phyloP scores from a whole-genome alignment of 164 flowering plant genomes.

The Umbilicus rupestris region DNA sequence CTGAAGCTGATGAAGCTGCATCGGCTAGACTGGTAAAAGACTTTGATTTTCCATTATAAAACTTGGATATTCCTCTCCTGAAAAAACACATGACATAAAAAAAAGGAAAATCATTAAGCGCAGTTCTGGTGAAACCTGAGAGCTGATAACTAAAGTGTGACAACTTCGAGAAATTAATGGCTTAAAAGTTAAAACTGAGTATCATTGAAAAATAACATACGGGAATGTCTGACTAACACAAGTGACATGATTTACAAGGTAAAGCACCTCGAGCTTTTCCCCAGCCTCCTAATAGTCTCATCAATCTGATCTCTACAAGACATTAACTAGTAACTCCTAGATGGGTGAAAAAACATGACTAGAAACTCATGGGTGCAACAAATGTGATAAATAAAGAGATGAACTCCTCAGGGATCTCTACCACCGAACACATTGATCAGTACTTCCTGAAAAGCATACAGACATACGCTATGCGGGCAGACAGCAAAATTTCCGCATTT shows the following conservation, averaged over 20 bases:
- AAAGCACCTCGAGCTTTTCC: neutral
- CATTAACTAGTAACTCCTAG: no score
- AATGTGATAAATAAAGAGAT: no score
- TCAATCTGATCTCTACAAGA: no score
- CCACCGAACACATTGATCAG: no score
- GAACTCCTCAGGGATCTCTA: no score
- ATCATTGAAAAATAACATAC: neutral
- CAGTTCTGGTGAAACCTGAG: neutral
- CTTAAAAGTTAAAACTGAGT: neutral
- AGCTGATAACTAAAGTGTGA: neutral
- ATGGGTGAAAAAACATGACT: no score
- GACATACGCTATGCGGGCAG: no score
- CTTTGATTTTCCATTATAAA: constrained; percentile 11
- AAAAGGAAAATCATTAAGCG: neutral
- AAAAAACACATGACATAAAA: neutral
- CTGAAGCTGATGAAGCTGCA: constrained; percentile 9
- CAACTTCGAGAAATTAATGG: neutral
- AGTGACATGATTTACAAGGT: neutral
- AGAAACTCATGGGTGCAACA: no score
- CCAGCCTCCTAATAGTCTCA: no score
- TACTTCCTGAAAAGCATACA: neutral
- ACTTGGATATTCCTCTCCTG: constrained; percentile 12
- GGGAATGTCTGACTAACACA: neutral
- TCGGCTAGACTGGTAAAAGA: constrained; percentile 12
- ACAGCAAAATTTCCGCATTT: neutral